Evolutionary conservation across 2,329 filamentous ascomycete species (phyloP).

Genomic region (Alternaria panax): DNA sequence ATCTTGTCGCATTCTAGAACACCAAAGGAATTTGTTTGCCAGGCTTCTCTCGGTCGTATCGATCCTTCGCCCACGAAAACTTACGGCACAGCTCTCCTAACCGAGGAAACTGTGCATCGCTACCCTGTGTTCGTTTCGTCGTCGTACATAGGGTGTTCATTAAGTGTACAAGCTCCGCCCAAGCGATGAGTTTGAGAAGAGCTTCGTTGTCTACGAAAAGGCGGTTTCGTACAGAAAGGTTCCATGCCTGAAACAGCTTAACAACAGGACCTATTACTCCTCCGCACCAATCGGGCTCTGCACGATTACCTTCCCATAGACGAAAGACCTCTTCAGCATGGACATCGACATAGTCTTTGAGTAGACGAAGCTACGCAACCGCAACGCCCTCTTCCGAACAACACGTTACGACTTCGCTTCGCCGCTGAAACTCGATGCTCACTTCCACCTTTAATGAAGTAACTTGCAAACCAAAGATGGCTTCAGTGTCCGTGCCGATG

Average conservation of each 20-base stretch:
- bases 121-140: not conserved
- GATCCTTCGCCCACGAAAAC: constrained; percentile 12
- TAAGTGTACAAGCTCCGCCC: constrained; percentile 21
- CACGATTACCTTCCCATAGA: constrained; percentile 6
- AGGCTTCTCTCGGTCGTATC: constrained; percentile 12
- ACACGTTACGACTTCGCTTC: not conserved
- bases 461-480: constrained; percentile 17
- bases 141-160: constrained; percentile 11
- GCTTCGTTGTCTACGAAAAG: constrained; percentile 13
- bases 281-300: constrained; percentile 16
- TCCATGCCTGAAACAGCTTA: constrained; percentile 19
- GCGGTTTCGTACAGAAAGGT: not conserved
- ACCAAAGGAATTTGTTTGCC: not conserved
- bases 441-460: constrained; percentile 6
- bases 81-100: constrained; percentile 13
- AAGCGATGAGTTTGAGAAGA: constrained; percentile 21
- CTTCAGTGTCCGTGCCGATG: constrained; percentile 15
- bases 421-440: constrained; percentile 14
- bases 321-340: constrained; percentile 17
- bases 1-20: constrained; percentile 14
- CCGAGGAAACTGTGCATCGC: not conserved
- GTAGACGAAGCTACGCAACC: constrained; percentile 13
- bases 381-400: constrained; percentile 20
- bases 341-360: constrained; percentile 22
- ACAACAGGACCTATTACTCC: constrained; percentile 10